Evolutionary conservation across 2,329 filamentous ascomycete genomes (phyloP), one percentile per base, ranked within the genome.

Genomic region (Apiospora hydei): DNA sequence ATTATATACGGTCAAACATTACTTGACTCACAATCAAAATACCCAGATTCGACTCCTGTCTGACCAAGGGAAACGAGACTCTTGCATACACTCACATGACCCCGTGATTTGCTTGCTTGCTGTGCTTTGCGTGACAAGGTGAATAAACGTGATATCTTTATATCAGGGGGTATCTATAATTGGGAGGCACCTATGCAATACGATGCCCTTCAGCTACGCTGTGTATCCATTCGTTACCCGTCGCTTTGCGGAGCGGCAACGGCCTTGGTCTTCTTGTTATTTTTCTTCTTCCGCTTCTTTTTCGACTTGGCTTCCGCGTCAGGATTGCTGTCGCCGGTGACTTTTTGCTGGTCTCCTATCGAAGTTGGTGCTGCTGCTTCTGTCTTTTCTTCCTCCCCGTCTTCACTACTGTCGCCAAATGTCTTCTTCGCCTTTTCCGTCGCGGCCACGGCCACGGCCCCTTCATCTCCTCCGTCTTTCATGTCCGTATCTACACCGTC

Each of bases 231-330:
- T 18, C 47, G 18, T 69, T 13, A 41, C 7, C 21, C 7, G 14
- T 51, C n/a, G 68, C 34, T 30, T 44, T 10, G n/a, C 1, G 46
- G 46, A 43, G 34, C 57, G 41, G 34, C 11, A n/a, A 34, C 34
- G 21, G 46, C 66, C 47, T 51, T 43, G 34, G 21, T 10, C 68
- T 57, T 69, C 49, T 69, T 69, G 34, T 69, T 69, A 21, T 69
- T 69, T 72, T 77, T 81, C 73, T 74, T 80, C 73, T 78, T 80
- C 43, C 75, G 75, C 71, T 77, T 80, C 71, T 77, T 80, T 68
- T 78, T 78, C 16, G 69, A 49, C 44, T 66, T 64, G n/a, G 66
- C n/a, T 49, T 64, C 69, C 38, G 26, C 51, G 14, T 21, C 46
- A 10, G 47, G 34, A 43, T 69, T 43, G 18, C 14, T 41, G 14